These are phyloP conservation scores for Annona squamosa DNA, from an alignment of 164 flowering plant species.

Conservation along the genomic window DNA sequence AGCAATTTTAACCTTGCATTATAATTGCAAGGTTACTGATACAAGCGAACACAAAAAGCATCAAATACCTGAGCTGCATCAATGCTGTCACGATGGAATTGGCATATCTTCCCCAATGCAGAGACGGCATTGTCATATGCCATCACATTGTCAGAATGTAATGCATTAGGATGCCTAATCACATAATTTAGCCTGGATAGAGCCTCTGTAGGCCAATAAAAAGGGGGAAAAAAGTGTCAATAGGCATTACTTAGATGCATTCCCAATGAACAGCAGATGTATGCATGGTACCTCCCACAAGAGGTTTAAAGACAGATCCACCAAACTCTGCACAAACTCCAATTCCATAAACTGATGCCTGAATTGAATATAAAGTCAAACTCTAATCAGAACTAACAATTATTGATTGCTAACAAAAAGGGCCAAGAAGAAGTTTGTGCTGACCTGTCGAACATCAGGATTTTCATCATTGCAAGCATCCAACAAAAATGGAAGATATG, in stretches of 20 bases:
- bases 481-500: conserved; percentile 48
- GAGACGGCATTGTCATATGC: conserved; percentile 67
- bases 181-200: conserved; percentile 79
- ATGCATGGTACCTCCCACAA: conserved; percentile 67
- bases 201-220: conserved; percentile 57
- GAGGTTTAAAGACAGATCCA: conserved; percentile 72
- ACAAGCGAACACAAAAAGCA: neutral
- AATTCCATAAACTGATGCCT: conserved; percentile 98
- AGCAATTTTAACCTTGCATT: too few relatives aligned
- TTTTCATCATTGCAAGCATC: conserved; percentile 64
- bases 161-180: conserved; percentile 46
- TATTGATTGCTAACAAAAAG: neutral
- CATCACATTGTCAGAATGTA: conserved; percentile 50
- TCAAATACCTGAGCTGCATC: conserved; percentile 46
- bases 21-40: too few relatives aligned
- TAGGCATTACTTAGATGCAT: neutral
- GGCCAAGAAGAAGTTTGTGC: neutral
- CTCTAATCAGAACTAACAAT: neutral
- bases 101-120: conserved; percentile 62
- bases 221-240: neutral
- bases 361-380: conserved; percentile 8
- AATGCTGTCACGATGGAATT: conserved; percentile 55
- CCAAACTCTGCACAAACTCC: conserved; percentile 98
- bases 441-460: conserved; percentile 59
- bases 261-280: neutral